Percentiles rank a stretch among this genome's conserved stretches.
Conservation (phyloP, 345 rosid genomes). For the Pugionium dolabratum region DNA sequence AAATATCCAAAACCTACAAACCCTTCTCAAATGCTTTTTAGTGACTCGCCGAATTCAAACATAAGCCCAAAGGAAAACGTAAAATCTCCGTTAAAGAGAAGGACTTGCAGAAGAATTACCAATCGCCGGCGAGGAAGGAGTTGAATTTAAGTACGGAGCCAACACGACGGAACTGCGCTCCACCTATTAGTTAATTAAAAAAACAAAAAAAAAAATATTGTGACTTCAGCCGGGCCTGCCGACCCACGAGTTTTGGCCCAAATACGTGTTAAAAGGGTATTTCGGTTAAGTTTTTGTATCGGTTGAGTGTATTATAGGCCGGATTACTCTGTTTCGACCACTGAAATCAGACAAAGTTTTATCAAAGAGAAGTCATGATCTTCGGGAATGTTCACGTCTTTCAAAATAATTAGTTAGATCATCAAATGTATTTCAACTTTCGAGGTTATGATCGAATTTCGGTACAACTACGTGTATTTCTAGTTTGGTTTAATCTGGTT, state of each 20-base stretch:
- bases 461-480: no score
- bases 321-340: not conserved
- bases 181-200: conserved; percentile 22
- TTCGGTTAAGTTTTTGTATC: not conserved
- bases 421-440: not conserved
- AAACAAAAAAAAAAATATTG: not conserved
- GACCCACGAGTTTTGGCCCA: conserved; percentile 32
- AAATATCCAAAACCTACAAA: conserved; percentile 13
- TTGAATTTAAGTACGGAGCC: conserved; percentile 28
- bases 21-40: not conserved
- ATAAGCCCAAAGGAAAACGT: not conserved
- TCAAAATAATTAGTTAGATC: no score
- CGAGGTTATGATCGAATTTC: no score
- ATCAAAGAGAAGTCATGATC: not conserved
- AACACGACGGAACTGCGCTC: conserved; percentile 27
- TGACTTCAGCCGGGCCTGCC: conserved; percentile 18
- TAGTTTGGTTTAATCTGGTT: not conserved
- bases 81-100: conserved; percentile 8
- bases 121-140: conserved; percentile 35
- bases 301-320: not conserved
- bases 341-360: not conserved
- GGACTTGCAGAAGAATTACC: conserved; percentile 26
- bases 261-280: not conserved
- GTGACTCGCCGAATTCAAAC: not conserved
- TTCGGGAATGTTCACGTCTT: not conserved